Conservation (phyloP, 1,284 basidiomycete genomes). For the Ganoderma leucocontextum region DNA sequence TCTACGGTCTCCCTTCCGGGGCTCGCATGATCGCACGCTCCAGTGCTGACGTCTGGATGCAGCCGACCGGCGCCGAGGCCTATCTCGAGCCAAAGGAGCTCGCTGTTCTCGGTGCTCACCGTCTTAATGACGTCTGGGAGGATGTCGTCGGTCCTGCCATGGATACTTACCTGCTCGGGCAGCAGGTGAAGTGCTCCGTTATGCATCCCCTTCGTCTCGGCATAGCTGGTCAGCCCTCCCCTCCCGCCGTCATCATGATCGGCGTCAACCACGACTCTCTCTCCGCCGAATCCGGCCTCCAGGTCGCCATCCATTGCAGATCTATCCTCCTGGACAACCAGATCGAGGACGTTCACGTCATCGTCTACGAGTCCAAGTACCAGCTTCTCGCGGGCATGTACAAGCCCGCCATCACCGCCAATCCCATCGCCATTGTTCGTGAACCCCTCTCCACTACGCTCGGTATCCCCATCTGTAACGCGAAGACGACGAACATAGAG, state of each 20-base stretch:
- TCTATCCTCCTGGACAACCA: conserved; percentile 33
- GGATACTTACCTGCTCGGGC: conserved; percentile 18
- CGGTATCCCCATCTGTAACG: conserved; percentile 36
- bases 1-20: conserved; percentile 40
- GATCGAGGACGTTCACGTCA: conserved; percentile 36
- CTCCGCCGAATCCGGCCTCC: conserved; percentile 36
- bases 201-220: conserved; percentile 36
- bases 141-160: conserved; percentile 32
- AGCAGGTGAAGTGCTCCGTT: conserved; percentile 33
- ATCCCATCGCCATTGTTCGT: conserved; percentile 23
- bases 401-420: conserved; percentile 24
- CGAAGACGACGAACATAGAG: conserved; percentile 27
- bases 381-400: conserved; percentile 18
- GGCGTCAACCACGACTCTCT: conserved; percentile 42
- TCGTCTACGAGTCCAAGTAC: conserved; percentile 34
- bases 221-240: conserved; percentile 25
- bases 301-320: conserved; percentile 36
- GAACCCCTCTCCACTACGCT: conserved; percentile 40
- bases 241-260: conserved; percentile 40
- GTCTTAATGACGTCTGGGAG: conserved; percentile 38
- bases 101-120: conserved; percentile 33
- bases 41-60: conserved; percentile 40
- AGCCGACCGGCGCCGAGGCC: conserved; percentile 40
- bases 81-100: conserved; percentile 38
- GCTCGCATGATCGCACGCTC: conserved; percentile 41